Evolutionary conservation across 163 green algal species (phyloP).

Genomic region (Scenedesmus sp.): DNA sequence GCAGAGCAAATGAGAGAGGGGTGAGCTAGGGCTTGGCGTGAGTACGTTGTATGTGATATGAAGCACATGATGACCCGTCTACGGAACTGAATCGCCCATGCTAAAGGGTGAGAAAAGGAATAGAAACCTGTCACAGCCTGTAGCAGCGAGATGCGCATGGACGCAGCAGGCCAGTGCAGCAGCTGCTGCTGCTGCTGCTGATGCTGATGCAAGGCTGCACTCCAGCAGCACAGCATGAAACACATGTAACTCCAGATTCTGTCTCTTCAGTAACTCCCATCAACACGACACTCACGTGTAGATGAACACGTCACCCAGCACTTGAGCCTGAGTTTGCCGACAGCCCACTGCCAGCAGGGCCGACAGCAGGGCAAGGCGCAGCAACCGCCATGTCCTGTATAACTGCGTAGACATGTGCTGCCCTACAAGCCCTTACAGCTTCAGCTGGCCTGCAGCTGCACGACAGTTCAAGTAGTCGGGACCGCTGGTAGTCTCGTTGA

Average conservation of each 20-base stretch:
- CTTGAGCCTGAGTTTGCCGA: background rate
- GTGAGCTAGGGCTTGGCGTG: background rate
- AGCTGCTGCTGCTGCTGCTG: background rate
- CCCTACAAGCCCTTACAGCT: background rate
- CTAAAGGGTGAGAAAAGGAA: too few relatives aligned
- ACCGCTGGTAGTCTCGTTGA: background rate
- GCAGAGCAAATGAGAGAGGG: background rate
- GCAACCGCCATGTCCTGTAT: conserved; percentile 55
- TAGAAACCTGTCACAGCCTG: too few relatives aligned
- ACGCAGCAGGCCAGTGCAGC: too few relatives aligned
- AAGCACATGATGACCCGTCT: too few relatives aligned
- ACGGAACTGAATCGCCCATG: too few relatives aligned
- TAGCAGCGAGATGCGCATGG: too few relatives aligned
- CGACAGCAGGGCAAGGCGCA: conserved; percentile 49
- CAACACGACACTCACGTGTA: conserved; percentile 24
- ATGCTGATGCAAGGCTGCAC: background rate
- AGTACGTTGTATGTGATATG: too few relatives aligned
- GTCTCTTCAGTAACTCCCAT: background rate
- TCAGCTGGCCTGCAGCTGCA: background rate
- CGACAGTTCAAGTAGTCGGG: background rate
- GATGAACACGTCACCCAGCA: conserved; percentile 46
- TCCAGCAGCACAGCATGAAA: background rate
- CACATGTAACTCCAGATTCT: background rate
- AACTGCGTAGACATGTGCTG: background rate
- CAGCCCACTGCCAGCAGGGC: background rate